Conservation (phyloP, 1,284 basidiomycete species). For the Boletellus deceptivus region DNA sequence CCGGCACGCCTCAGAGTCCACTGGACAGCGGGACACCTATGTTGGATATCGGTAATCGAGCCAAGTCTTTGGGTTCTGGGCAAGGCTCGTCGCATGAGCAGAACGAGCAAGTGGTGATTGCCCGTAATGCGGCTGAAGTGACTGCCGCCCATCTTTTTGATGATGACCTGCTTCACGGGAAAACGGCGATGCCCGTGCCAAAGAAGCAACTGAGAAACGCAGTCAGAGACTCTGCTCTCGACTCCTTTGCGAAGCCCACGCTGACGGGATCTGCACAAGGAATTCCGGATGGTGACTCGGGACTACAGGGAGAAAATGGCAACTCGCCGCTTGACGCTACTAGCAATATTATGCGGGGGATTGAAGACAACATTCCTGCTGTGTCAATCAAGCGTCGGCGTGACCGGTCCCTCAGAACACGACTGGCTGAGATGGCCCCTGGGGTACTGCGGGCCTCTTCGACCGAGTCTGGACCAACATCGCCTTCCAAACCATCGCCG, state of each 20-base stretch:
- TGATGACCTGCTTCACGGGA: conserved; percentile 21
- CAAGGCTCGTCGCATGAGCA: conserved; percentile 16
- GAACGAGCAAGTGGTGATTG: conserved; percentile 12
- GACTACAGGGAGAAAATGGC: conserved; percentile 4
- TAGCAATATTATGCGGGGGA: conserved; percentile 1
- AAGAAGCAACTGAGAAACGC: conserved; percentile 16
- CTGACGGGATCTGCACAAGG: conserved; percentile 20
- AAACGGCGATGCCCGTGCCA: conserved; percentile 12
- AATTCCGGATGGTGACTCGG: conserved; percentile 9
- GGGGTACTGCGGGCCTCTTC: conserved; percentile 2
- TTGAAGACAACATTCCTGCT: conserved; percentile 6
- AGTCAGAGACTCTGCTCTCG: conserved; percentile 12
- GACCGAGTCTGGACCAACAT: conserved; percentile 7
- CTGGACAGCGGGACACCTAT: conserved; percentile 28
- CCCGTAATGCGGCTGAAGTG: conserved; percentile 12
- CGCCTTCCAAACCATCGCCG: conserved; percentile 13
- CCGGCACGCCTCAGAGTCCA: conserved; percentile 22
- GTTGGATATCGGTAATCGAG: conserved; percentile 17
- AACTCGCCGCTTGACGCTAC: conserved; percentile 8
- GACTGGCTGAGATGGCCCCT: conserved; percentile 2
- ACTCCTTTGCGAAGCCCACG: conserved; percentile 17
- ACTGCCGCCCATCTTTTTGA: conserved; percentile 35
- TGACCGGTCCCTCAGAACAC: conserved; percentile 20
- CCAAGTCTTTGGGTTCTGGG: conserved; percentile 17
- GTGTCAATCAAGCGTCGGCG: conserved; percentile 29